Evolutionary conservation across 2,329 filamentous ascomycete genomes (phyloP).

Genomic region (Penicillium glabrum): DNA sequence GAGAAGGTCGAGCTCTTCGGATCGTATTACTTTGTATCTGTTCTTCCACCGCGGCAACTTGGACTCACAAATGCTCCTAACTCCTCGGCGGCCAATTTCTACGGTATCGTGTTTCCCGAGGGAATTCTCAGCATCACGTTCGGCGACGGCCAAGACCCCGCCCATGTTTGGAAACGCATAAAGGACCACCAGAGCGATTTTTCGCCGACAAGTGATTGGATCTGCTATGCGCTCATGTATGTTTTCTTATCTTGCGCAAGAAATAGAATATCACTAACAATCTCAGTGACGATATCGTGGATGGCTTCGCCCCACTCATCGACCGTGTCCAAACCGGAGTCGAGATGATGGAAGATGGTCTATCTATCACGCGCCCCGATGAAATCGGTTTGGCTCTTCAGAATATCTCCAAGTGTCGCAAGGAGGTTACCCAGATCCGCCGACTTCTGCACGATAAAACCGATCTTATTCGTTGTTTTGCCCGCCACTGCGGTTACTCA

Average conservation of each 20-base stretch:
- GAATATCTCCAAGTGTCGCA: slow-evolving; percentile 80
- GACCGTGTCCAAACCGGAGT: slow-evolving; percentile 78
- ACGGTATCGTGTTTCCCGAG: slow-evolving; percentile 90
- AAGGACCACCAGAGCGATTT: slow-evolving; percentile 87
- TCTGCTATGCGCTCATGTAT: slow-evolving; percentile 93
- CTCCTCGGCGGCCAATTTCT: slow-evolving; percentile 84
- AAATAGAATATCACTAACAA: background rate
- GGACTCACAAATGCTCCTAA: slow-evolving; percentile 52
- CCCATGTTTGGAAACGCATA: slow-evolving; percentile 86
- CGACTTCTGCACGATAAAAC: slow-evolving; percentile 90
- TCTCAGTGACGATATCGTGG: slow-evolving; percentile 83
- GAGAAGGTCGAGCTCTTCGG: slow-evolving; percentile 98
- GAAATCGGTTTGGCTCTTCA: slow-evolving; percentile 82
- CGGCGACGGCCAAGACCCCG: slow-evolving; percentile 75
- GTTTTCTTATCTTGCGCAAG: slow-evolving; percentile 23
- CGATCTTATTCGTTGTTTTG: slow-evolving; percentile 91
- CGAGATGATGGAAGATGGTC: slow-evolving; percentile 86
- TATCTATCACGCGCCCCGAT: slow-evolving; percentile 83
- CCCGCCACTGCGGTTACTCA: slow-evolving; percentile 92
- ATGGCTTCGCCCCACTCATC: slow-evolving; percentile 86
- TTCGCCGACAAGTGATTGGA: slow-evolving; percentile 90
- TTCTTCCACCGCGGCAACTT: slow-evolving; percentile 80
- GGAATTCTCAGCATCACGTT: slow-evolving; percentile 92
- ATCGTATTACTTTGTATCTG: slow-evolving; percentile 93
- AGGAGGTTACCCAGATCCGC: slow-evolving; percentile 86